Conservation (phyloP, 192 early-diverging fungal species). For the Phlyctochytrium bullatum region DNA sequence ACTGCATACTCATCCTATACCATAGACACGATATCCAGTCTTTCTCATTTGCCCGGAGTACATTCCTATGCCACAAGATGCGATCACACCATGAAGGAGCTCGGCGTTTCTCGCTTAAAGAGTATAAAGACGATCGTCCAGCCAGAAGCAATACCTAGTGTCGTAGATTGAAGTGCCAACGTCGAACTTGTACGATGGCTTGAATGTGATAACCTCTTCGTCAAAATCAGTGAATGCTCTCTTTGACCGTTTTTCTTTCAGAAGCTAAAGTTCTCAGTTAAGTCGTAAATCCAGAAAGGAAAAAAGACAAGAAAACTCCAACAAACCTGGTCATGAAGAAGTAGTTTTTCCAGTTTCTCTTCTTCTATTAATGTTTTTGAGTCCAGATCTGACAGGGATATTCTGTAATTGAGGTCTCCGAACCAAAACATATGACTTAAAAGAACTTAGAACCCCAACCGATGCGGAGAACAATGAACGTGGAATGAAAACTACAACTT, state of each 20-base stretch:
- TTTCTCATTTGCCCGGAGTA: conserved; percentile 23
- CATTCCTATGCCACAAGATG: conserved; percentile 78
- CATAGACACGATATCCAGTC: conserved; percentile 46
- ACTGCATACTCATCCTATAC: conserved; percentile 62
- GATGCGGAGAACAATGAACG: not conserved
- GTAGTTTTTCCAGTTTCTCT: conserved; percentile 59
- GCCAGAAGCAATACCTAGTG: conserved; percentile 54
- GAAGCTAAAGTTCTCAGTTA: conserved; percentile 50
- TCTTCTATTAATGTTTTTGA: conserved; percentile 55
- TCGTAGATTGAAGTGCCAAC: conserved; percentile 80
- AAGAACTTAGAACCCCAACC: not conserved
- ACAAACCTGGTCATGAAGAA: conserved; percentile 78
- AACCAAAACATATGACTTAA: conserved; percentile 80
- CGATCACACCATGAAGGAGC: conserved; percentile 94
- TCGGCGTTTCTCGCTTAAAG: conserved; percentile 68
- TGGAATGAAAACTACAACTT: conserved; percentile 2
- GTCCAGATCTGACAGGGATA: conserved; percentile 62
- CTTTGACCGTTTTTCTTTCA: conserved; percentile 56
- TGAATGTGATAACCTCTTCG: conserved; percentile 74
- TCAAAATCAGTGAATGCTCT: conserved; percentile 83
- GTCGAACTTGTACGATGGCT: conserved; percentile 93
- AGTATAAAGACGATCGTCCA: not conserved
- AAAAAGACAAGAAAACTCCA: not conserved
- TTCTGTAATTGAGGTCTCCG: conserved; percentile 94
- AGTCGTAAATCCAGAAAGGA: not conserved